These are phyloP conservation scores for Begonia fuchsioides DNA, from an alignment of 306 rosid species.

Conservation along the genomic window DNA sequence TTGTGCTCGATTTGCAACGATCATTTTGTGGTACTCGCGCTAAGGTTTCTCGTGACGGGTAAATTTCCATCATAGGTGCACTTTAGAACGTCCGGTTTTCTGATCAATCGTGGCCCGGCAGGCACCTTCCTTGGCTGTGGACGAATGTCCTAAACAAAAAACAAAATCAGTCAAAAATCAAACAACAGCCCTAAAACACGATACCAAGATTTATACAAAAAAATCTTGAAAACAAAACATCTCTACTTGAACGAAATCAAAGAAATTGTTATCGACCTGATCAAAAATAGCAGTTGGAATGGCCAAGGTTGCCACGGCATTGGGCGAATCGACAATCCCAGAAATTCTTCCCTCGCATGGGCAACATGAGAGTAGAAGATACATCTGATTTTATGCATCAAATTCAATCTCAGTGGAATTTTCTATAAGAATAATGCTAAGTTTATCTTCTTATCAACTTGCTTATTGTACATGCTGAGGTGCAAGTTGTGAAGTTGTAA, in stretches of 20 bases:
- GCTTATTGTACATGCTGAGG: too few relatives aligned
- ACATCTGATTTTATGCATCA: constrained; percentile 29
- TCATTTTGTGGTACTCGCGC: constrained; percentile 8
- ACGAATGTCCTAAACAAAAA: constrained; percentile 64
- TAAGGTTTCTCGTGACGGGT: constrained; percentile 50
- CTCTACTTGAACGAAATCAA: not conserved
- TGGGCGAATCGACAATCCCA: constrained; percentile 69
- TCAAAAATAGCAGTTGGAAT: constrained; percentile 73
- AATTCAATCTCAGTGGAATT: not conserved
- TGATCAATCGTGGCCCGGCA: constrained; percentile 39
- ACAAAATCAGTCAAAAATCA: not conserved
- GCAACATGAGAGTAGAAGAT: constrained; percentile 60
- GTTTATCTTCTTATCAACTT: too few relatives aligned
- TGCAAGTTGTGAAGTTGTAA: too few relatives aligned
- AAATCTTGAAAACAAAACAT: too few relatives aligned
- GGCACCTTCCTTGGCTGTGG: constrained; percentile 55
- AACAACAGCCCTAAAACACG: not conserved
- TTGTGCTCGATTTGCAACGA: too few relatives aligned
- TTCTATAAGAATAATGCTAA: too few relatives aligned
- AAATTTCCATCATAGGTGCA: constrained; percentile 71
- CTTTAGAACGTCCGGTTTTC: constrained; percentile 77
- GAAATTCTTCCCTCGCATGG: constrained; percentile 88
- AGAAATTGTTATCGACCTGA: constrained; percentile 20
- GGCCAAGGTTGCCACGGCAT: constrained; percentile 72
- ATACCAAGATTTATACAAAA: not conserved